Conservation (phyloP, 225 moss, liverwort and hornwort genomes). For the Sphagnum tenellum region DNA sequence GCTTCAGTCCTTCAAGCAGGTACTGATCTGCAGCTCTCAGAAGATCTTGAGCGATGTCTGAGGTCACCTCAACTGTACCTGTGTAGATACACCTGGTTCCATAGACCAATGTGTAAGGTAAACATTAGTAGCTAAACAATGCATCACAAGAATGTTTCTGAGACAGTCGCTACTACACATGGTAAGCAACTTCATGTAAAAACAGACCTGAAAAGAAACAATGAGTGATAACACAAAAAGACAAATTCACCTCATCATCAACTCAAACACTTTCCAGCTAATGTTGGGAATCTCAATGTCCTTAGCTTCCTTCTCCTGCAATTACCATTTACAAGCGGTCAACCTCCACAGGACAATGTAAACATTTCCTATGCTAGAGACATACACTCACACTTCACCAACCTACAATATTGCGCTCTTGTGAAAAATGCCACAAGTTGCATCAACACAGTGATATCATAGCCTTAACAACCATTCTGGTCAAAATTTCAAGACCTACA, state of each 20-base stretch:
- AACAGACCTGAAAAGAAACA: too few relatives aligned
- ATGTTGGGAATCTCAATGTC: conserved; percentile 98
- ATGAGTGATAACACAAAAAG: not conserved
- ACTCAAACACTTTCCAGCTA: conserved; percentile 98
- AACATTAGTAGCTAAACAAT: not conserved
- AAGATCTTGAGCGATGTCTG: conserved; percentile 86
- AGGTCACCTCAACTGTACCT: conserved; percentile 74
- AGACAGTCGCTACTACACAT: too few relatives aligned
- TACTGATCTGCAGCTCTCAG: conserved; percentile 97
- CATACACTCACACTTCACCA: not conserved
- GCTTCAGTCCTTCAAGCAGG: conserved; percentile 86
- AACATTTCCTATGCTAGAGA: not conserved
- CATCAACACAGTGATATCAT: too few relatives aligned
- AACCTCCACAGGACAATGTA: not conserved
- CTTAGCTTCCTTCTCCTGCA: conserved; percentile 91
- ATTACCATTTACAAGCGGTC: not conserved
- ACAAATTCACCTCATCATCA: conserved; percentile 80
- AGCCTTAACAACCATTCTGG: too few relatives aligned
- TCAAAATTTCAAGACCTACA: too few relatives aligned
- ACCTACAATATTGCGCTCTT: too few relatives aligned
- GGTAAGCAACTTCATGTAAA: too few relatives aligned
- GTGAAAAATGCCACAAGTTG: too few relatives aligned
- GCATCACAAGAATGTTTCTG: not conserved
- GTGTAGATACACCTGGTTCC: conserved; percentile 82
- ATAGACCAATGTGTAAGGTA: not conserved